These are phyloP conservation scores for Phaffomyces opuntiae DNA, from an alignment of 805 yeast genomes.

Conservation along the genomic window DNA sequence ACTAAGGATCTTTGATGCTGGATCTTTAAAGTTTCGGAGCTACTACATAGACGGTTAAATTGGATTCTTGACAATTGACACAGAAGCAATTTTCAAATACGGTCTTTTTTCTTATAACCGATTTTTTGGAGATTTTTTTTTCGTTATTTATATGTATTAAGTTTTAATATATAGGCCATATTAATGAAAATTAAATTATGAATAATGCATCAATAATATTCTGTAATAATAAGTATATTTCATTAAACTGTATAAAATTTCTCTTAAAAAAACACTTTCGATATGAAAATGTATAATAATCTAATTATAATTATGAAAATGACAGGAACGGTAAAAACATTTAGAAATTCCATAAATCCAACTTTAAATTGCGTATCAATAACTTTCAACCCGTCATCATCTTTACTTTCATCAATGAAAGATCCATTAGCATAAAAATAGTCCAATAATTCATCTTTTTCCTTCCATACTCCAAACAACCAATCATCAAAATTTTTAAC, in stretches of 20 bases:
- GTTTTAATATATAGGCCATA: neutral
- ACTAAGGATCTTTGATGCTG: too few relatives aligned
- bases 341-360: slow-evolving; percentile 22
- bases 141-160: too few relatives aligned
- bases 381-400: slow-evolving; percentile 6
- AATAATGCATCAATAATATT: too few relatives aligned
- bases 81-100: too few relatives aligned
- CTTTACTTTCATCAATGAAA: slow-evolving; percentile 28
- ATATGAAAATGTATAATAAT: neutral
- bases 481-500: slow-evolving; percentile 58
- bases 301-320: slow-evolving; percentile 17
- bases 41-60: too few relatives aligned
- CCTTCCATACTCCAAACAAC: slow-evolving; percentile 68
- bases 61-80: too few relatives aligned
- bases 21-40: too few relatives aligned
- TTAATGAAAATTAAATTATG: too few relatives aligned
- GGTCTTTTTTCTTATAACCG: too few relatives aligned
- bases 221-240: too few relatives aligned
- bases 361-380: slow-evolving; percentile 16
- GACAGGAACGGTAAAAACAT: slow-evolving; percentile 28
- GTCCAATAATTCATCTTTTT: slow-evolving; percentile 71
- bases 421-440: slow-evolving; percentile 48
- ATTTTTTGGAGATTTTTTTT: too few relatives aligned
- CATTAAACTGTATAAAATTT: too few relatives aligned
- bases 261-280: neutral